Evolutionary conservation across 2,329 filamentous ascomycete species (phyloP).

Genomic region (Phoma sp.): DNA sequence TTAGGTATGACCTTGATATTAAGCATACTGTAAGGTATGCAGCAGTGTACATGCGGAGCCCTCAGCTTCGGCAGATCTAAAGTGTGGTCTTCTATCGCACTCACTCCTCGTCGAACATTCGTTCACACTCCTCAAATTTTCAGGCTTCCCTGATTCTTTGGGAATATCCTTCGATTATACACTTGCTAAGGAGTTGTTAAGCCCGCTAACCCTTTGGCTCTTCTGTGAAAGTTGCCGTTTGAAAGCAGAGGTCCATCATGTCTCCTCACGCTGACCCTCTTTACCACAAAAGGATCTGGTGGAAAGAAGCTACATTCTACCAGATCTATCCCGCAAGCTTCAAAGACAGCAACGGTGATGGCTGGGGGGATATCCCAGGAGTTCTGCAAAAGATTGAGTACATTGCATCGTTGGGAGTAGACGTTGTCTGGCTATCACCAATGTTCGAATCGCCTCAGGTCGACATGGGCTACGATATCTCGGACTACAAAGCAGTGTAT

Average conservation of each 20-base stretch:
- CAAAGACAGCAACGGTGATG: constrained; percentile 62
- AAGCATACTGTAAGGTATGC: neutral
- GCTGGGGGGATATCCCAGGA: constrained; percentile 68
- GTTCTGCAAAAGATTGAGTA: constrained; percentile 68
- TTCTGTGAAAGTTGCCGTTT: neutral
- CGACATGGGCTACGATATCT: constrained; percentile 75
- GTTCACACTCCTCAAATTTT: too few relatives aligned
- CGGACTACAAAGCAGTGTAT: constrained; percentile 71
- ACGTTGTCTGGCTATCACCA: constrained; percentile 72
- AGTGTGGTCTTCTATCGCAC: too few relatives aligned
- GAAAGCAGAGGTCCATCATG: constrained; percentile 19
- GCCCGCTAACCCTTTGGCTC: too few relatives aligned
- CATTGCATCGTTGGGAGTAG: constrained; percentile 59
- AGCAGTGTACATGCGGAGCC: too few relatives aligned
- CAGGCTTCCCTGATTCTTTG: too few relatives aligned
- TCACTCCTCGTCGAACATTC: too few relatives aligned
- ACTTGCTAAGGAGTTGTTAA: too few relatives aligned
- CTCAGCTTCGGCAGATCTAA: too few relatives aligned
- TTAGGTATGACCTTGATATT: neutral
- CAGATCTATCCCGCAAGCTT: constrained; percentile 55
- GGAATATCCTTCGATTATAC: too few relatives aligned
- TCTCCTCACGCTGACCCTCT: constrained; percentile 30
- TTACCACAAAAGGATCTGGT: constrained; percentile 47
- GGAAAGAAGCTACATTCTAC: constrained; percentile 55
- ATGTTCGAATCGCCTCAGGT: constrained; percentile 69